Evolutionary conservation across 768 basidiomycete species (phyloP).

Genomic region (Gymnopilus dilepis): DNA sequence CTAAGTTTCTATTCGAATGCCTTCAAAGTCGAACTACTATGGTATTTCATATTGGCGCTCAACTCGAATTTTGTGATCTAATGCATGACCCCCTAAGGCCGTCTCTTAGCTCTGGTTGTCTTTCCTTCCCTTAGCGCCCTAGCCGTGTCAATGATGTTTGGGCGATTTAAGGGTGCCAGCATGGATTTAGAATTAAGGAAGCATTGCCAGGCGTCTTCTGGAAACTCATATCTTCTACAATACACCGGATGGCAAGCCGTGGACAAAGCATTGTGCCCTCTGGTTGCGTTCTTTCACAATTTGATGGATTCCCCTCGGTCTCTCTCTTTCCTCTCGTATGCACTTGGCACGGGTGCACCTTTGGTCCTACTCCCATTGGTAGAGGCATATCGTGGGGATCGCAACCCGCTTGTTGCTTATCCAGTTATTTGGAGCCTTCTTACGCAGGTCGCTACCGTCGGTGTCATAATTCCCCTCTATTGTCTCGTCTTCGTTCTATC

Average conservation of each 20-base stretch:
- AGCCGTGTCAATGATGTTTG: conserved; percentile 40
- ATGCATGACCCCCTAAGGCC: conserved; percentile 18
- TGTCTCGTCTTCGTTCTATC: conserved; percentile 50
- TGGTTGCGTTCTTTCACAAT: conserved; percentile 55
- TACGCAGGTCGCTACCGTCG: conserved; percentile 48
- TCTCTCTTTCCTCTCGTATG: conserved; percentile 42
- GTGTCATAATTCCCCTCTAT: conserved; percentile 51
- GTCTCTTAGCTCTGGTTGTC: conserved; percentile 38
- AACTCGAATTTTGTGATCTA: neutral
- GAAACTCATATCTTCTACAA: conserved; percentile 39
- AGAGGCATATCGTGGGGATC: conserved; percentile 48
- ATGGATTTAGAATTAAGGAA: conserved; percentile 32
- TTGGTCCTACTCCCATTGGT: conserved; percentile 48
- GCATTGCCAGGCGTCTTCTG: conserved; percentile 34
- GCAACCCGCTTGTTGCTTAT: conserved; percentile 40
- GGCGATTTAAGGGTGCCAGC: conserved; percentile 36
- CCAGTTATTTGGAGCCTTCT: conserved; percentile 48
- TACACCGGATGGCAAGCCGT: conserved; percentile 43
- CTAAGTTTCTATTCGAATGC: neutral
- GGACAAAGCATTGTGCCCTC: conserved; percentile 47
- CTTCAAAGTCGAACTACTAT: neutral
- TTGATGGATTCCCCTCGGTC: conserved; percentile 37
- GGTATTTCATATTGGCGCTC: neutral
- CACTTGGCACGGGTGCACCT: conserved; percentile 37
- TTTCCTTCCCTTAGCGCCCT: conserved; percentile 45